Percentiles rank a stretch among this genome's conserved stretches.
These are phyloP conservation scores for Nannochloropsis salina DNA, from an alignment of 108 stramenopile genomes.

Conservation along the genomic window DNA sequence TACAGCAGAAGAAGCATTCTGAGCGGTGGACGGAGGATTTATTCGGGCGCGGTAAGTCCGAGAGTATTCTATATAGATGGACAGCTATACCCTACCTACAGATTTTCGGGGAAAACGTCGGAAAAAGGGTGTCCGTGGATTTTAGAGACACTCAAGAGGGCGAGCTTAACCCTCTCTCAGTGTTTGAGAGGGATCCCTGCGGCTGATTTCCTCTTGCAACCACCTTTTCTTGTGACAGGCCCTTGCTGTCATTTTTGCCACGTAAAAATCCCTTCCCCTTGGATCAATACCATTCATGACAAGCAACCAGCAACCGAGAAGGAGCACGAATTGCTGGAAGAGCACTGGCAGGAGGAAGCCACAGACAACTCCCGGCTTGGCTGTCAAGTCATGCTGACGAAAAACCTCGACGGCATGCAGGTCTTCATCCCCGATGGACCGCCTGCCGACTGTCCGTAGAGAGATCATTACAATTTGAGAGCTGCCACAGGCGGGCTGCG, in stretches of 20 bases:
- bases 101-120: no score
- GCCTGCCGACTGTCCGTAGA: neutral
- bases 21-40: slow-evolving; percentile 19
- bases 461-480: no score
- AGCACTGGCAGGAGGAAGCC: slow-evolving; percentile 17
- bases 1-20: slow-evolving; percentile 9
- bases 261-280: slow-evolving; percentile 20
- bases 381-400: neutral
- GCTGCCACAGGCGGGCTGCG: no score
- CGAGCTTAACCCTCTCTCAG: no score
- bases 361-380: neutral
- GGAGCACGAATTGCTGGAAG: neutral
- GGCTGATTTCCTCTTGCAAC: no score
- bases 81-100: no score
- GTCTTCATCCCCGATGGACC: slow-evolving; percentile 9
- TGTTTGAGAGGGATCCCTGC: no score
- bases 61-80: no score
- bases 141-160: no score
- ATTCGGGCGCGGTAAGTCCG: neutral
- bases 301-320: neutral
- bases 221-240: neutral
- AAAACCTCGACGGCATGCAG: neutral
- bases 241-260: slow-evolving; percentile 19
- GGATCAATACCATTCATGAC: neutral
- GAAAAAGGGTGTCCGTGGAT: no score